Evolutionary conservation across 306 rosid species (phyloP), one percentile per base, ranked within the genome.

Genomic region (Urtica urens): DNA sequence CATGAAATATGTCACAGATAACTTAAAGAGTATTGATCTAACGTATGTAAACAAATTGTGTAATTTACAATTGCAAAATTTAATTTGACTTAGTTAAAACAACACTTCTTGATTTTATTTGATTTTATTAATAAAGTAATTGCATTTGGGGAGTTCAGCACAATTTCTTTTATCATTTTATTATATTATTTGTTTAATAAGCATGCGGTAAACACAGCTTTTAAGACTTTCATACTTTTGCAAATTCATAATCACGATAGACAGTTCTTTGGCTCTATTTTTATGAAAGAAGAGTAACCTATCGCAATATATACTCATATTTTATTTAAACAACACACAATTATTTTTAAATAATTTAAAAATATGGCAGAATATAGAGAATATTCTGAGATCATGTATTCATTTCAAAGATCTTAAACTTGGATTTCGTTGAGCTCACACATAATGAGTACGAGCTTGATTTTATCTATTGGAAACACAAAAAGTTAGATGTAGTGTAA

Each of bases 321-420:
- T n/a, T n/a, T n/a, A n/a, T n/a, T n/a, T n/a, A n/a, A n/a, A n/a
- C n/a, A n/a, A n/a, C n/a, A n/a, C n/a, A n/a, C n/a, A n/a, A n/a
- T n/a, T n/a, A n/a, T n/a, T n/a, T n/a, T n/a, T n/a, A n/a, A n/a
- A n/a, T n/a, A n/a, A n/a, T n/a, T n/a, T n/a, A n/a, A n/a, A n/a
- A n/a, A n/a, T n/a, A n/a, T n/a, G n/a, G n/a, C n/a, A n/a, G n/a
- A n/a, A n/a, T n/a, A n/a, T n/a, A n/a, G 27, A 30, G 69, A 44
- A 66, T 20, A 38, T 14, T 30, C 60, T 40, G 55, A 57, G 76
- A 79, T 76, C 68, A 20, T n/a, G n/a, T n/a, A n/a, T n/a, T n/a
- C n/a, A n/a, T n/a, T 59, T 54, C 46, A 55, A 70, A 76, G 83
- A 72, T 76, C 65, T 64, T 39, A 42, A 42, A 53, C 67, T 64